Evolutionary conservation across 1,139 yeast genomes (phyloP), one percentile per base, ranked within the genome.

Genomic region (Nakaseomyces delphensis): DNA sequence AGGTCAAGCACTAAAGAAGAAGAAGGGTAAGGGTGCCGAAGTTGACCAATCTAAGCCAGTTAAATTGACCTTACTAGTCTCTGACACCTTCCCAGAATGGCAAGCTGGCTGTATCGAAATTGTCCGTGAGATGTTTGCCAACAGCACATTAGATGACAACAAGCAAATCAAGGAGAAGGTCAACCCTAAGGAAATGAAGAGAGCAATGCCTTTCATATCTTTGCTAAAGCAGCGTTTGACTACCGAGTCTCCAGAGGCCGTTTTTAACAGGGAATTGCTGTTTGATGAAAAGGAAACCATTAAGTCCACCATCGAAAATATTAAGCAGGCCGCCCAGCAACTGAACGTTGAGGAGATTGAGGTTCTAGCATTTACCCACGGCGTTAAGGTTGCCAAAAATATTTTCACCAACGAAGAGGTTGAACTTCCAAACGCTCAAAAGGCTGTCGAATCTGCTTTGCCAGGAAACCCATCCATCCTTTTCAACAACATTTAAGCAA

Each of bases 161-260:
- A 73, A 73, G 54, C 66, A 65, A 45, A 69, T 83, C 51, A 80
- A 74, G 62, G 72, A 75, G 51, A 75, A 68, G 58, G 79, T 83
- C 46, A 63, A 66, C 23, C 83, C 83, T 50, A 79, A 77, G 62
- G 91, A 83, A 56, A 78, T 89, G 82, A 87, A 87, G 74, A 80
- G 94, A 55, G 97, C 95, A 48, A 91, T 93, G 98, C 97, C 97
- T 47, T 91, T 89, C 64, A 89, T 91, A 50, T 80, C 91, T 50
- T 70, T 77, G 52, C 70, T 91, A 64, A 86, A 91, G 65, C 83
- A 80, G 60, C 79, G 95, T 67, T 73, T 91, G 54, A 48, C 52
- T 36, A 69, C 68, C 42, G 91, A 83, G 59, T 68, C 79, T 28
- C 79, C 95, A 14, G 76, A 75, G 44, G 73, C 76, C 43, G 96